Evolutionary conservation across 1,139 yeast genomes (phyloP), one percentile per base, ranked within the genome.

Genomic region (Saccharomyces pastorianus): DNA sequence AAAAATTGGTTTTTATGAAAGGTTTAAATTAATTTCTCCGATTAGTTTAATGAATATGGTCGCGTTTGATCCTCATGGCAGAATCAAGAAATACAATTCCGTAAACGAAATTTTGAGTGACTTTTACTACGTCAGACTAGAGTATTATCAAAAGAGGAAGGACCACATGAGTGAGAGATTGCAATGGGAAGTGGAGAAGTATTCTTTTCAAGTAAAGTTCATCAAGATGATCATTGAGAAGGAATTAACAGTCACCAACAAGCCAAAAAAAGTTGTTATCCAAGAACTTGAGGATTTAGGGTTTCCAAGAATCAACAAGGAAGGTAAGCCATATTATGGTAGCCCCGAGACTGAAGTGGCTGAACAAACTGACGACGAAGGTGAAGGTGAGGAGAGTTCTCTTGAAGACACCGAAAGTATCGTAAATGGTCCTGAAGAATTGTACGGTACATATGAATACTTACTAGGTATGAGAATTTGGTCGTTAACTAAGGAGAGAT

Each of bases 11-110:
- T 76, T 89, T 52, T 79, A 87, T 61, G 95, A 88, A 66, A 78
- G 91, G 66, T 95, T 95, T 74, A 90, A 87, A 68, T 76, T 95
- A 54, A 75, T 82, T 11, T 77, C 90, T 0, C 75, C 85, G 8
- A 74, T 93, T 47, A 84, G 81, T 69, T 76, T 88, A 61, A 80
- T 84, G 52, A 95, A 95, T 68, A 90, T 95, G 96, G 96, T 93
- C 56, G 95, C 96, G 0, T 95, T 95, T 72, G 98, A 93, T 72
- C 82, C 96, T n/a, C 79, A 80, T 56, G 96, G 96, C 46, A 82
- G 93, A 63, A 88, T 95, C 61, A 88, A 87, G 67, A 88, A 82
- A 67, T 95, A 91, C 68, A 85, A 82, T 14, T 75, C 77, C 51
- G 86, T 87, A 2, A 80, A 81, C 59, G 95, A 90, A 53, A 93